These are phyloP conservation scores for Sarocladium kiliense DNA, from an alignment of 2,329 filamentous ascomycete genomes.

Conservation along the genomic window DNA sequence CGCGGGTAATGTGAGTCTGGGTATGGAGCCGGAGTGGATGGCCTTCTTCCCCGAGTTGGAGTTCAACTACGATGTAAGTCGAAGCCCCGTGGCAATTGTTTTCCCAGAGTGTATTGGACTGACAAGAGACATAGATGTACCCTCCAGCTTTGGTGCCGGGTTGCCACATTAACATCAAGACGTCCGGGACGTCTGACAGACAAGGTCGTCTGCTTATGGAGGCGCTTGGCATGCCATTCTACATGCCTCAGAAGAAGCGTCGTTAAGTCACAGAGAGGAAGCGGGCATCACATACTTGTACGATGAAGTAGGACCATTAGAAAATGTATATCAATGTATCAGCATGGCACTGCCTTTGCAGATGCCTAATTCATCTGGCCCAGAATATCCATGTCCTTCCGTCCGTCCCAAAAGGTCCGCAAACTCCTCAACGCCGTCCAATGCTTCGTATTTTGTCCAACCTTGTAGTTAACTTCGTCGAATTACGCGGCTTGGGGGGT, in stretches of 20 bases:
- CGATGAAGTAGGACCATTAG: neutral
- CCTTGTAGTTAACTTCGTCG: neutral
- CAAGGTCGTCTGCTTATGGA: conserved; percentile 70
- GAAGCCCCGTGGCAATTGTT: too few species aligned
- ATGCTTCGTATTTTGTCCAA: neutral
- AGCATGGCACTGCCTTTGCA: conserved; percentile 16
- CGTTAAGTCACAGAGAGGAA: too few species aligned
- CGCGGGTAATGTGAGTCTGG: conserved; percentile 81
- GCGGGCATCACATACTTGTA: too few species aligned
- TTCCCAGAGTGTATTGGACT: conserved; percentile 6
- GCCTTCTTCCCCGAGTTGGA: conserved; percentile 90
- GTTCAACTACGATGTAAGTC: conserved; percentile 85
- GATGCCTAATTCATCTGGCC: neutral
- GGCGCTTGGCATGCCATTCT: conserved; percentile 58
- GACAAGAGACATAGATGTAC: conserved; percentile 42
- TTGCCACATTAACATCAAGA: conserved; percentile 78
- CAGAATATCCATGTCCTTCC: neutral
- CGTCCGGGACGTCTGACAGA: conserved; percentile 76
- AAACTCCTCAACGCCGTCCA: conserved; percentile 8
- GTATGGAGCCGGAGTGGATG: conserved; percentile 69
- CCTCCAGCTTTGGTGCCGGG: conserved; percentile 73
- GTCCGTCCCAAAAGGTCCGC: neutral
- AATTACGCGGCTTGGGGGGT: conserved; percentile 8
- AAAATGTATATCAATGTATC: conserved; percentile 15
- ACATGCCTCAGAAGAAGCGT: conserved; percentile 41